Evolutionary conservation across 2,329 filamentous ascomycete species (phyloP).

Genomic region (Zalaria sp.): DNA sequence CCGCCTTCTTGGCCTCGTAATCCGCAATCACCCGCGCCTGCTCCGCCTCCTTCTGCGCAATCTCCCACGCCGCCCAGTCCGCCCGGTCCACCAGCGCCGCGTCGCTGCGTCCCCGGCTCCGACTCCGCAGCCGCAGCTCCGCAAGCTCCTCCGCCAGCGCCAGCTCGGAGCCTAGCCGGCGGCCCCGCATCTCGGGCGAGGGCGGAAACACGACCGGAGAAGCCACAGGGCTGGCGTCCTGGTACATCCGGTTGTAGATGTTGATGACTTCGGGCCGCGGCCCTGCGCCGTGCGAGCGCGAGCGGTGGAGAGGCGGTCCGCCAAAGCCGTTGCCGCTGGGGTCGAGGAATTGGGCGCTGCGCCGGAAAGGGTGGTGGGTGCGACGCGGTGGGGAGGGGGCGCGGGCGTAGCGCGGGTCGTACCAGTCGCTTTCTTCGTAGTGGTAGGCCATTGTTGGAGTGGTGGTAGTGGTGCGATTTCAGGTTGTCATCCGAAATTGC

Average conservation of each 20-base stretch:
- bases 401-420: neutral
- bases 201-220: slow-evolving; percentile 5
- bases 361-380: slow-evolving; percentile 7
- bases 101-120: slow-evolving; percentile 2
- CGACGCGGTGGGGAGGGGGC: slow-evolving; percentile 1
- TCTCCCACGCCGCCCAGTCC: neutral
- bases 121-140: neutral
- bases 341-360: slow-evolving; percentile 11
- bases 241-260: slow-evolving; percentile 30
- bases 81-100: neutral
- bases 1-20: slow-evolving; percentile 12
- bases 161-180: neutral
- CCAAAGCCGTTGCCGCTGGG: slow-evolving; percentile 11
- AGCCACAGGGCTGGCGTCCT: slow-evolving; percentile 14
- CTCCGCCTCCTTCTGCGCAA: slow-evolving; percentile 2
- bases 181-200: neutral
- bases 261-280: slow-evolving; percentile 28
- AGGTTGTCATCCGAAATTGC: too few species aligned
- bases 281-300: slow-evolving; percentile 27
- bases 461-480: neutral
- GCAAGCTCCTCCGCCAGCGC: neutral
- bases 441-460: neutral
- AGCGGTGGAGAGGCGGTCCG: slow-evolving; percentile 21
- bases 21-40: slow-evolving; percentile 15
- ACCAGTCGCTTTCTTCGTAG: slow-evolving; percentile 1